Conservation (phyloP, 2,329 filamentous ascomycete genomes). For the Ophiosphaerella narmari region DNA sequence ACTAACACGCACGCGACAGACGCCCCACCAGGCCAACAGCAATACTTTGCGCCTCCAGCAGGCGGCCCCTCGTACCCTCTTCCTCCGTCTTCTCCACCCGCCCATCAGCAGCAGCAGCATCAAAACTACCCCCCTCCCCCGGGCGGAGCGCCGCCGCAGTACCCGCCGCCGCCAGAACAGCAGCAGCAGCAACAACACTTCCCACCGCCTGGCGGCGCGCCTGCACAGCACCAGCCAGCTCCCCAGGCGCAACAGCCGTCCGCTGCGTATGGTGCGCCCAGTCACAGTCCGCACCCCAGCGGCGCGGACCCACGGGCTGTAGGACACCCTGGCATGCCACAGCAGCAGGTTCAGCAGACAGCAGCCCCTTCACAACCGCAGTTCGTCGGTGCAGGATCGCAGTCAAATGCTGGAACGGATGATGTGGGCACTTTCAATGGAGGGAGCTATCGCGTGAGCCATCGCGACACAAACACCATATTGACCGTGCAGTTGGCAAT, state of each 20-base stretch:
- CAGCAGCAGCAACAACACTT: slow-evolving; percentile 27
- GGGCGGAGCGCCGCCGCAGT: slow-evolving; percentile 29
- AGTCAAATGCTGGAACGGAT: slow-evolving; percentile 65
- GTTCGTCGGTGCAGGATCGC: slow-evolving; percentile 38
- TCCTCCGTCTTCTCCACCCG: slow-evolving; percentile 40
- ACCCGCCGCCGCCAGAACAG: slow-evolving; percentile 35
- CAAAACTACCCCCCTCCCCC: slow-evolving; percentile 43
- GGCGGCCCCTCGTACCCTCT: slow-evolving; percentile 40
- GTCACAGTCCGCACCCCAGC: slow-evolving; percentile 21
- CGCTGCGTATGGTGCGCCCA: slow-evolving; percentile 42
- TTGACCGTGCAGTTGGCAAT: slow-evolving; percentile 88
- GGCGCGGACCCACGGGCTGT: slow-evolving; percentile 9
- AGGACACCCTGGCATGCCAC: slow-evolving; percentile 40
- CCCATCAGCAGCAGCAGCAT: slow-evolving; percentile 30
- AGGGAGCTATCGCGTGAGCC: slow-evolving; percentile 89
- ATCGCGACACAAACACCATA: slow-evolving; percentile 88
- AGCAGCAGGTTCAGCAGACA: slow-evolving; percentile 19
- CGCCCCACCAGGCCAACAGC: slow-evolving; percentile 36
- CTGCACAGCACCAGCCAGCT: slow-evolving; percentile 31
- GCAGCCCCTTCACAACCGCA: slow-evolving; percentile 27
- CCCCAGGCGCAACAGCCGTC: slow-evolving; percentile 30
- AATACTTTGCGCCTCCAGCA: slow-evolving; percentile 47
- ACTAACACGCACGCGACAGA: slow-evolving; percentile 20
- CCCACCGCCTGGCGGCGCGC: slow-evolving; percentile 31
- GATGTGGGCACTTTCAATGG: slow-evolving; percentile 98